phyloP scores from a whole-genome alignment of 1,284 basidiomycete genomes.

The Rhizoctonia solani region DNA sequence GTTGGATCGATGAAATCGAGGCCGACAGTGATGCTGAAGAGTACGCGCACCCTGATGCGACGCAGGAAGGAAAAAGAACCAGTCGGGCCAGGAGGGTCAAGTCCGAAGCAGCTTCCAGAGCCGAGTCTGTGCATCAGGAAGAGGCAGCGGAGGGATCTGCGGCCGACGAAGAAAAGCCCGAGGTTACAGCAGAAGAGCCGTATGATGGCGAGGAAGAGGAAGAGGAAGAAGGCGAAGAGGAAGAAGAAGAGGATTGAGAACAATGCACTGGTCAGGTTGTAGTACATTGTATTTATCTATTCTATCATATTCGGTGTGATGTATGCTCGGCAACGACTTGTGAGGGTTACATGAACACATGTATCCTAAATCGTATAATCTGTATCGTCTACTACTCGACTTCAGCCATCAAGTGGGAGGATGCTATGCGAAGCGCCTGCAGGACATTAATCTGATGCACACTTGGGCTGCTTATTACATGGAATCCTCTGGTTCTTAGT shows the following conservation, averaged over 20 bases:
- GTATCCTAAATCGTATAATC: too few relatives aligned
- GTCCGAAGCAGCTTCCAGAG: not conserved
- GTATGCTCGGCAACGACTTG: too few relatives aligned
- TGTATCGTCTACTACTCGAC: too few relatives aligned
- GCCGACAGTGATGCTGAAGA: conserved; percentile 25
- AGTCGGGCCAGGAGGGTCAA: not conserved
- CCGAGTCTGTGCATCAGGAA: not conserved
- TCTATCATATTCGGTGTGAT: conserved; percentile 1
- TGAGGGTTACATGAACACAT: too few relatives aligned
- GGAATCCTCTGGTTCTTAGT: too few relatives aligned
- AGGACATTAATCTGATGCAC: too few relatives aligned
- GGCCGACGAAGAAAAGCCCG: conserved; percentile 2
- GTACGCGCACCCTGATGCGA: not conserved
- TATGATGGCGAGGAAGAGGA: not conserved
- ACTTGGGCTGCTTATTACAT: too few relatives aligned
- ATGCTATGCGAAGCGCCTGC: too few relatives aligned
- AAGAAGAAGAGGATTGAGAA: not conserved
- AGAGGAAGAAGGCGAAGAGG: conserved; percentile 20
- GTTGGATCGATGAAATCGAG: conserved; percentile 16
- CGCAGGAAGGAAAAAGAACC: conserved; percentile 3
- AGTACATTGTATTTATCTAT: conserved; percentile 10
- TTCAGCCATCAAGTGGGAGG: too few relatives aligned
- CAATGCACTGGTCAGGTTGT: not conserved
- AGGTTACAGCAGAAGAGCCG: not conserved
- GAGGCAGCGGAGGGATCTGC: not conserved